Evolutionary conservation across 345 rosid genomes (phyloP).

Genomic region (Adansonia digitata): DNA sequence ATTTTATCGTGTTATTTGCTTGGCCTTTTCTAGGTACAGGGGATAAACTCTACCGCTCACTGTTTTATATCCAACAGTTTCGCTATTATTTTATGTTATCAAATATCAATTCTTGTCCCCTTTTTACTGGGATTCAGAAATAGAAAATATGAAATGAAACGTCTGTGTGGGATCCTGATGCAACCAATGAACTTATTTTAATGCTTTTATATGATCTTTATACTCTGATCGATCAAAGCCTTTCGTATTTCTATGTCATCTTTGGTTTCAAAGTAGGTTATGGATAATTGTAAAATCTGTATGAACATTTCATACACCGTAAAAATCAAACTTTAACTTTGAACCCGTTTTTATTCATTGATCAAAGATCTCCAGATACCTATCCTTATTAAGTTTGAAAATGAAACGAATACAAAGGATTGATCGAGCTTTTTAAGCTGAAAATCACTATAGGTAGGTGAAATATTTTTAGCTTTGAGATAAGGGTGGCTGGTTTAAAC

Average conservation of each 20-base stretch:
- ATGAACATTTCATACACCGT: neutral
- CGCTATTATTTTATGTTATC: neutral
- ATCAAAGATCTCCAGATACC: neutral
- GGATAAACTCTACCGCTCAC: neutral
- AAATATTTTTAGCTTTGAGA: too few species aligned
- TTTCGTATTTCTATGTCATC: neutral
- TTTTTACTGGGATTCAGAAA: neutral
- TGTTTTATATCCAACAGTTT: constrained; percentile 19
- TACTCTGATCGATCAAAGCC: neutral
- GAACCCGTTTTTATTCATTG: neutral
- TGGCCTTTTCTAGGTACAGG: constrained; percentile 21
- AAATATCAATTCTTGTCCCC: neutral
- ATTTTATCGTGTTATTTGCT: neutral
- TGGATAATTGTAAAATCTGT: neutral
- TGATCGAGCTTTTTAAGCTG: too few species aligned
- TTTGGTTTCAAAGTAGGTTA: neutral
- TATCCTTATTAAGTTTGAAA: neutral
- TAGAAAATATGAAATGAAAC: neutral
- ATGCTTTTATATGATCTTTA: neutral
- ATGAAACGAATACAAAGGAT: neutral
- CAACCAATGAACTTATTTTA: too few species aligned
- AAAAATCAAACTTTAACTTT: neutral
- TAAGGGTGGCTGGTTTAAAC: neutral
- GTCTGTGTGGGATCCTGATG: neutral
- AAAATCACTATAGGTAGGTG: too few species aligned